These are phyloP conservation scores for Stachybotrys elegans DNA, from an alignment of 2,329 filamentous ascomycete genomes.

Conservation along the genomic window DNA sequence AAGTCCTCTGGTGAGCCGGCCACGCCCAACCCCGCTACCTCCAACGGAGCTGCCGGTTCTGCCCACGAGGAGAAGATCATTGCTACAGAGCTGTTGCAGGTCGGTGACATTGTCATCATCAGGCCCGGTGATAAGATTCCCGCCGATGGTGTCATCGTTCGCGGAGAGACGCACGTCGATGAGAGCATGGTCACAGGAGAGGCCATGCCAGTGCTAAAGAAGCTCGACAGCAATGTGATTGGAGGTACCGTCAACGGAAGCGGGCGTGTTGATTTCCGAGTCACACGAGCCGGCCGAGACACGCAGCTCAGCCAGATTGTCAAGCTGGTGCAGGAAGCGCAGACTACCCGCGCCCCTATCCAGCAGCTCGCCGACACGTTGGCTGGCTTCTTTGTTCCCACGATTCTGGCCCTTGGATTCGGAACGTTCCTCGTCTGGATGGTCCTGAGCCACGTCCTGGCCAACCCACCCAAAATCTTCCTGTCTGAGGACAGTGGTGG, in stretches of 20 bases:
- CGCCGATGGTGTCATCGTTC: constrained; percentile 80
- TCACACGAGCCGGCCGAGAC: constrained; percentile 87
- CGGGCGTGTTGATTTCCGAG: constrained; percentile 85
- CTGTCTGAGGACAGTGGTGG: constrained; percentile 74
- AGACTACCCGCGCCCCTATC: constrained; percentile 90
- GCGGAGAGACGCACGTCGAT: constrained; percentile 89
- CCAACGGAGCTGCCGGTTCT: constrained; percentile 39
- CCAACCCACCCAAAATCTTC: constrained; percentile 86
- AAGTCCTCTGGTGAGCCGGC: constrained; percentile 19
- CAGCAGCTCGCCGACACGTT: constrained; percentile 87
- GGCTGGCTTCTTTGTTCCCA: constrained; percentile 89
- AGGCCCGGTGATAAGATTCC: constrained; percentile 96
- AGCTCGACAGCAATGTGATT: constrained; percentile 72
- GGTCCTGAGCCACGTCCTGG: constrained; percentile 81
- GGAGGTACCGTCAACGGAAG: constrained; percentile 95
- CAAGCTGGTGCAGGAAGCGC: constrained; percentile 94
- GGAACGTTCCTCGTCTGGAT: constrained; percentile 90
- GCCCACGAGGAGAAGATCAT: constrained; percentile 80
- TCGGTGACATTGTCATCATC: constrained; percentile 88
- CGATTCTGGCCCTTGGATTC: constrained; percentile 78
- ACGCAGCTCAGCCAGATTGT: constrained; percentile 98
- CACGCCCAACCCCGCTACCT: constrained; percentile 37
- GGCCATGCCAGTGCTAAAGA: constrained; percentile 90
- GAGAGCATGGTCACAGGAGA: constrained; percentile 99
- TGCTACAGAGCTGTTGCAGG: constrained; percentile 88